phyloP scores from a whole-genome alignment of 208 protist species.

The Wallacemonas sp. region DNA sequence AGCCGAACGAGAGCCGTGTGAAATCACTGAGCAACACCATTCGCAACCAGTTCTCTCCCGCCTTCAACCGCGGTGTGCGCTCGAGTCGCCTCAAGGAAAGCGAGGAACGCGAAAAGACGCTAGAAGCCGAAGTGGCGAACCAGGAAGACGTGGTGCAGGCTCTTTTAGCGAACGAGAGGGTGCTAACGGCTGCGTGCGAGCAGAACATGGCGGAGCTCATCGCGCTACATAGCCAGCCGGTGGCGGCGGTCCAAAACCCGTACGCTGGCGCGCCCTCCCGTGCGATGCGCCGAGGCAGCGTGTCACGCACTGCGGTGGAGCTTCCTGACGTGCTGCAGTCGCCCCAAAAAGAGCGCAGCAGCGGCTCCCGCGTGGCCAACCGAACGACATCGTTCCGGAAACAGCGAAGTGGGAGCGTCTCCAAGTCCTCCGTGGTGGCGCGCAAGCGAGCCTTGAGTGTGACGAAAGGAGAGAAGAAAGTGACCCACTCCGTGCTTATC shows the following conservation, averaged over 20 bases:
- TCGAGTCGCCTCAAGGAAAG: slow-evolving; percentile 57
- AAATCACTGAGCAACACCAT: slow-evolving; percentile 70
- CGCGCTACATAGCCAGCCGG: slow-evolving; percentile 17
- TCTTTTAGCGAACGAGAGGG: background rate
- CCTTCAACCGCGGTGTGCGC: slow-evolving; percentile 61
- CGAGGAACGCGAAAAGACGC: slow-evolving; percentile 44
- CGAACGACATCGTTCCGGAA: slow-evolving; percentile 2
- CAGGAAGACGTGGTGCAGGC: slow-evolving; percentile 10
- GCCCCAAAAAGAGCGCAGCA: background rate
- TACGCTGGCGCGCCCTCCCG: slow-evolving; percentile 17
- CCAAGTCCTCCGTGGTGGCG: slow-evolving; percentile 10
- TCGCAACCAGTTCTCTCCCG: slow-evolving; percentile 88
- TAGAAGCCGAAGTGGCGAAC: slow-evolving; percentile 30
- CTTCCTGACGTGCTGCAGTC: background rate
- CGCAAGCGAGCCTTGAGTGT: slow-evolving; percentile 1
- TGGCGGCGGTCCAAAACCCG: background rate
- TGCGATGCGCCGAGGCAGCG: slow-evolving; percentile 12
- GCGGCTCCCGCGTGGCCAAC: background rate
- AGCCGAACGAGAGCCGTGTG: slow-evolving; percentile 46
- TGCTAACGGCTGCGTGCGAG: slow-evolving; percentile 1
- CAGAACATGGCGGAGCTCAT: slow-evolving; percentile 9
- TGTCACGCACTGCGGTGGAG: background rate
- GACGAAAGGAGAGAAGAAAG: background rate
- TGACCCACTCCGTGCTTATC: slow-evolving; percentile 32
- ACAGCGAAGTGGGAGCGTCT: slow-evolving; percentile 4